Conservation (phyloP, 805 yeast species). For the Zygotorulaspora chibaensis region DNA sequence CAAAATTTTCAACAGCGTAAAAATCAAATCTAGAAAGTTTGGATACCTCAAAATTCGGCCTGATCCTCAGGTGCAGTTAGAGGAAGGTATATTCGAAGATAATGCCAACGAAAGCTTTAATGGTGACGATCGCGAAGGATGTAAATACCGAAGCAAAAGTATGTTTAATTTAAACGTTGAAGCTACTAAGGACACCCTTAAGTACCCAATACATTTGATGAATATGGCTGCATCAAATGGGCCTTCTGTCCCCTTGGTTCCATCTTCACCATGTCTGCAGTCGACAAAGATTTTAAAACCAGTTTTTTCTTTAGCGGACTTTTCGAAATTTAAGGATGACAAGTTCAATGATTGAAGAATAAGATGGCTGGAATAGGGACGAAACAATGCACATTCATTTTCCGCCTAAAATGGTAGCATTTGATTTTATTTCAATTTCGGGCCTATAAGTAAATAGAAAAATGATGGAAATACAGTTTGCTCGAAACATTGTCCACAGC, state of each 20-base stretch:
- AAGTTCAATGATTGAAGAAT: slow-evolving; percentile 13
- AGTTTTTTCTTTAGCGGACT: slow-evolving; percentile 30
- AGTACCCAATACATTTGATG: slow-evolving; percentile 10
- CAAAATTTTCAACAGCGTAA: slow-evolving; percentile 4
- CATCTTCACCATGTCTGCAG: slow-evolving; percentile 8
- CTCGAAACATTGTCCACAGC: too few species aligned
- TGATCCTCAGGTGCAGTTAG: slow-evolving; percentile 13
- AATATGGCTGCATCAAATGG: slow-evolving; percentile 2
- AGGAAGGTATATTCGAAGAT: slow-evolving; percentile 14
- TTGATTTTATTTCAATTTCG: too few species aligned
- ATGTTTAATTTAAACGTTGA: slow-evolving; percentile 21
- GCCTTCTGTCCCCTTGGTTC: slow-evolving; percentile 3
- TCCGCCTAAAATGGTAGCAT: too few species aligned
- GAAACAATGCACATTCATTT: too few species aligned
- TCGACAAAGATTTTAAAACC: slow-evolving; percentile 15
- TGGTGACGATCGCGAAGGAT: slow-evolving; percentile 14
- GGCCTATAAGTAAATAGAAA: too few species aligned
- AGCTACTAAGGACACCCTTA: slow-evolving; percentile 5
- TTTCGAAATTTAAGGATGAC: slow-evolving; percentile 26
- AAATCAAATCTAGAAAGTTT: slow-evolving; percentile 7
- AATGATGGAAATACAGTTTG: too few species aligned
- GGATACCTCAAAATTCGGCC: slow-evolving; percentile 10
- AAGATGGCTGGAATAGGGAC: too few species aligned
- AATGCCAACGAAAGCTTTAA: slow-evolving; percentile 6
- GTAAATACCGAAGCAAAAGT: slow-evolving; percentile 30